Evolutionary conservation across 805 yeast species (phyloP).

Genomic region (Zygoascus ofunaensis): DNA sequence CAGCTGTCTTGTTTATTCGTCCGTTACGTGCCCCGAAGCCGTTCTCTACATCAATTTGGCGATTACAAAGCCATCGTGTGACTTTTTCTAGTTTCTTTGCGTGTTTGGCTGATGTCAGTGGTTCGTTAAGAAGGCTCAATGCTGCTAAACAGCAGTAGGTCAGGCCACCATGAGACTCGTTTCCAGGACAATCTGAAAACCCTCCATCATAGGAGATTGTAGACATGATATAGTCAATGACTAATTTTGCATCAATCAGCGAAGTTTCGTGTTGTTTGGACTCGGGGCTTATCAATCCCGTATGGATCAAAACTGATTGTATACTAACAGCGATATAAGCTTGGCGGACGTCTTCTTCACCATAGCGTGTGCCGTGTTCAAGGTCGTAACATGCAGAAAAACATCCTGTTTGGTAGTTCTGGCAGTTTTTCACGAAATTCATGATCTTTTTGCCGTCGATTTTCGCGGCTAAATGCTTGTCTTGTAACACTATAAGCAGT

Average conservation of each 20-base stretch:
- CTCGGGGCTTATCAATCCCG: conserved; percentile 17
- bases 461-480: conserved; percentile 30
- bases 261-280: conserved; percentile 32
- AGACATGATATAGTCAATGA: conserved; percentile 34
- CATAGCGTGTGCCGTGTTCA: conserved; percentile 32
- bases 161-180: conserved; percentile 80
- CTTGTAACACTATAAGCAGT: conserved; percentile 43
- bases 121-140: conserved; percentile 34
- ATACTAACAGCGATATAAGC: conserved; percentile 67
- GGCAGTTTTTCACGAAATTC: conserved; percentile 52
- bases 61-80: conserved; percentile 45
- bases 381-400: conserved; percentile 41
- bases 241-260: conserved; percentile 36
- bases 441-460: conserved; percentile 39
- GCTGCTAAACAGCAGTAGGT: conserved; percentile 76
- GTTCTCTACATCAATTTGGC: conserved; percentile 42
- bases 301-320: conserved; percentile 36
- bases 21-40: conserved; percentile 72
- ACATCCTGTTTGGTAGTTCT: conserved; percentile 43
- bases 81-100: no score
- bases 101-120: conserved; percentile 22
- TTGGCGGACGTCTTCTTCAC: conserved; percentile 64
- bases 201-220: conserved; percentile 57
- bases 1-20: conserved; percentile 72
- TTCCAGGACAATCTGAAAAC: conserved; percentile 40